phyloP scores from a whole-genome alignment of 2,329 filamentous ascomycete species.

The Chaetomium globosum region DNA sequence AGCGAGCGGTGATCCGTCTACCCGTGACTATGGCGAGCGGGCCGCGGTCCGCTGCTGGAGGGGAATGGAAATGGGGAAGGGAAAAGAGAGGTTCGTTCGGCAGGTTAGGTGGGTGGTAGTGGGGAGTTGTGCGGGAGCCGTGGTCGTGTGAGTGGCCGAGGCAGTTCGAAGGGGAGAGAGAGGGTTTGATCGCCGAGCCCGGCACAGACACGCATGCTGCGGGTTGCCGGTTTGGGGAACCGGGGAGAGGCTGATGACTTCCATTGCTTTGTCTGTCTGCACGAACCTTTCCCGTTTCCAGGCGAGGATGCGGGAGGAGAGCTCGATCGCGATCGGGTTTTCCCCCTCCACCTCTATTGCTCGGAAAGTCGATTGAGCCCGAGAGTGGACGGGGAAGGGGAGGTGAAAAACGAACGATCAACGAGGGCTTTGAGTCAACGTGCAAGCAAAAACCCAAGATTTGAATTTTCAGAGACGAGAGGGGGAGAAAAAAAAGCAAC shows the following conservation, averaged over 20 bases:
- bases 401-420: not conserved
- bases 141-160: not conserved
- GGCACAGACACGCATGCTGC: not conserved
- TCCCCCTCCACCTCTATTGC: not conserved
- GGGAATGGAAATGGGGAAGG: not conserved
- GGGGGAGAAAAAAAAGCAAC: not conserved
- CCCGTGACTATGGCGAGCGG: not conserved
- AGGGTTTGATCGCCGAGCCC: not conserved
- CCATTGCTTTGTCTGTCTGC: not conserved
- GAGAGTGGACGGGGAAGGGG: not conserved
- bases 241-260: not conserved
- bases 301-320: not conserved
- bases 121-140: no score
- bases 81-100: not conserved
- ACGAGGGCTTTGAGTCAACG: not conserved
- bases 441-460: not conserved
- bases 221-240: not conserved
- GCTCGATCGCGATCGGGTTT: not conserved
- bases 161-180: not conserved
- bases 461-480: not conserved
- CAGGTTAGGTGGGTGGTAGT: not conserved
- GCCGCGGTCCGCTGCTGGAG: constrained; percentile 9
- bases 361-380: not conserved
- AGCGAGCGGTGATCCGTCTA: no score
- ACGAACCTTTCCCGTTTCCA: not conserved